phyloP scores from a whole-genome alignment of 176 grass and related monocot species.

The Triticum turgidum region DNA sequence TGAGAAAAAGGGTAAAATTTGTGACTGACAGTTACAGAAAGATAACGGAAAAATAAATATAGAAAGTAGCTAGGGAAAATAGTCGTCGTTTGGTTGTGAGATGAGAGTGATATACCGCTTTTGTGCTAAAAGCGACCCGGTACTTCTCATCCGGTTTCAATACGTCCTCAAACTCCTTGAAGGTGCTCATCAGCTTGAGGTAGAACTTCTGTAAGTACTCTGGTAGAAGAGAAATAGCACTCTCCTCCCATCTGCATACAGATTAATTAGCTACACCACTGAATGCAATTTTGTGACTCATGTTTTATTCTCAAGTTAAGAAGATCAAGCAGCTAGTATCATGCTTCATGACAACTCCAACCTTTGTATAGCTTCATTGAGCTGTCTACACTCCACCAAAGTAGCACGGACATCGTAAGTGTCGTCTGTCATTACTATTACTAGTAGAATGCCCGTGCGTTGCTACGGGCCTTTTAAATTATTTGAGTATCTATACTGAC shows the following conservation, averaged over 20 bases:
- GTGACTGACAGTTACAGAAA: not conserved
- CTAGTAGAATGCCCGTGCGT: too few relatives aligned
- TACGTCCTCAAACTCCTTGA: conserved; percentile 29
- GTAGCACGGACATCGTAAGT: conserved; percentile 44
- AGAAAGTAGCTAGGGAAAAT: not conserved
- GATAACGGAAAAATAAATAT: not conserved
- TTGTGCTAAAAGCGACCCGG: not conserved
- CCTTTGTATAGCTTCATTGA: conserved; percentile 50
- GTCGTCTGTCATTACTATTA: conserved; percentile 43
- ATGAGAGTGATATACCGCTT: conserved; percentile 21
- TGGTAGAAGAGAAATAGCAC: conserved; percentile 13
- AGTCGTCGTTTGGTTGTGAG: not conserved
- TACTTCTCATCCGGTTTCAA: conserved; percentile 27
- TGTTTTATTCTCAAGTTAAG: not conserved
- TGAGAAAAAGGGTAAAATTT: not conserved
- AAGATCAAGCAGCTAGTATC: not conserved
- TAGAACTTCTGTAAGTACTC: conserved; percentile 34
- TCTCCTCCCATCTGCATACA: conserved; percentile 35
- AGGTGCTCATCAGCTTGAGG: not conserved
- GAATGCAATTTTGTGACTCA: not conserved
- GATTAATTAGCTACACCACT: not conserved
- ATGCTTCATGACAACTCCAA: not conserved
- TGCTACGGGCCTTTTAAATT: too few relatives aligned
- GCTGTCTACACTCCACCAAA: conserved; percentile 28
- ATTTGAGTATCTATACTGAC: too few relatives aligned